Percentiles rank a stretch among this genome's conserved stretches.
phyloP scores from a whole-genome alignment of 1,284 basidiomycete genomes.

The Sporisorium iseilematis-ciliati region DNA sequence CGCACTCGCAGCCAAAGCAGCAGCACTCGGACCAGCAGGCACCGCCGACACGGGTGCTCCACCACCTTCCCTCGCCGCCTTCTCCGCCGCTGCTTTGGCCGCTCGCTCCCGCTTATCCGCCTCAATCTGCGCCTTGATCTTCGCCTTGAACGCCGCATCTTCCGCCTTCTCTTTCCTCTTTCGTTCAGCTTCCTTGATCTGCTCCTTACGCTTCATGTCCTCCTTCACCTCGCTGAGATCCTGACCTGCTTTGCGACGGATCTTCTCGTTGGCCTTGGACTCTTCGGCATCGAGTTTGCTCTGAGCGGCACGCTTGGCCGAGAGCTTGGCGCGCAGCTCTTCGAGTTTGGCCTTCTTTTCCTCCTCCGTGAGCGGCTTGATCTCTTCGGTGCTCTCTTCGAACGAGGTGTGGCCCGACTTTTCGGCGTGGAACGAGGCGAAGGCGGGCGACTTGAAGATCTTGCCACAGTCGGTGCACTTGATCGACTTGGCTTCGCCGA shows the following conservation, averaged over 20 bases:
- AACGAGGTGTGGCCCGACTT: slow-evolving; percentile 88
- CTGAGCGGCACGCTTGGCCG: slow-evolving; percentile 62
- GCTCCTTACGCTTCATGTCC: slow-evolving; percentile 67
- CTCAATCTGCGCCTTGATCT: slow-evolving; percentile 67
- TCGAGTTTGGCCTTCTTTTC: slow-evolving; percentile 86
- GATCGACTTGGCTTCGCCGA: slow-evolving; percentile 62
- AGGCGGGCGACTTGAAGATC: slow-evolving; percentile 79
- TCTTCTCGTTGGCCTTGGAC: slow-evolving; percentile 64
- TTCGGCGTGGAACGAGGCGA: slow-evolving; percentile 94
- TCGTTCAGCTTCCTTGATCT: slow-evolving; percentile 63
- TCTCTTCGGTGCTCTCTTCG: slow-evolving; percentile 94
- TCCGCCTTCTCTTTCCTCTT: slow-evolving; percentile 64
- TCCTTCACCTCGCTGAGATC: slow-evolving; percentile 59
- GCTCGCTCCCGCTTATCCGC: slow-evolving; percentile 67
- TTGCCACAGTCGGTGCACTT: slow-evolving; percentile 67
- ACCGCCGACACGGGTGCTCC: slow-evolving; percentile 15
- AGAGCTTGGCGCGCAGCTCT: slow-evolving; percentile 72
- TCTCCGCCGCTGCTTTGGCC: slow-evolving; percentile 63
- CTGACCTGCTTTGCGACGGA: slow-evolving; percentile 68
- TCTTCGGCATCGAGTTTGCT: slow-evolving; percentile 61
- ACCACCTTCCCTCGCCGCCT: slow-evolving; percentile 58
- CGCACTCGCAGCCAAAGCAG: slow-evolving; percentile 39
- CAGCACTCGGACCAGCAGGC: slow-evolving; percentile 37
- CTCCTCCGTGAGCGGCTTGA: slow-evolving; percentile 93
- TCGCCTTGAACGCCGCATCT: slow-evolving; percentile 63